Conservation (phyloP, 2,329 filamentous ascomycete genomes). For the Aspergillus texensis region DNA sequence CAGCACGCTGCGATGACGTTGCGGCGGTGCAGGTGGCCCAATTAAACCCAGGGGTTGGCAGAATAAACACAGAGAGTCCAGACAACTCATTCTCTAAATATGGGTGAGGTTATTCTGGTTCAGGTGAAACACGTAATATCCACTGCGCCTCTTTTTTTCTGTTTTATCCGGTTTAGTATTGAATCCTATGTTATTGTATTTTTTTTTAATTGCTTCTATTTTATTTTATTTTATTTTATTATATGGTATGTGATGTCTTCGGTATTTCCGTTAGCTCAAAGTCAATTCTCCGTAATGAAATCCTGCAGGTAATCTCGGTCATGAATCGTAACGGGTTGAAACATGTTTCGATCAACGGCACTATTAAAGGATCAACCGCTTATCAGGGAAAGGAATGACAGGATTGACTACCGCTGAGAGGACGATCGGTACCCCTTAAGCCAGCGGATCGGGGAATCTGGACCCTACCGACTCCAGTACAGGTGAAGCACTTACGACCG, state of each 20-base stretch:
- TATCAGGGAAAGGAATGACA: conserved; percentile 1
- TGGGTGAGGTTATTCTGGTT: background rate
- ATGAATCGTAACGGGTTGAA: background rate
- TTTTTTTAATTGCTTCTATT: no score
- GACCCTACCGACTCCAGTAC: background rate
- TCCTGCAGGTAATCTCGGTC: background rate
- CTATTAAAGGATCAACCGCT: conserved; percentile 1
- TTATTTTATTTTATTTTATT: no score
- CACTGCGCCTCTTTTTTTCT: background rate
- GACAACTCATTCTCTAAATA: background rate
- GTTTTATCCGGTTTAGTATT: no score
- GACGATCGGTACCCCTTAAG: background rate
- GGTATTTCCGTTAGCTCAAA: background rate
- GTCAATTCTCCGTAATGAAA: background rate
- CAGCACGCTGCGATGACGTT: conserved; percentile 1
- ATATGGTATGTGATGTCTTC: no score
- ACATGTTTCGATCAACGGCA: background rate
- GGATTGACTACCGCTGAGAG: background rate
- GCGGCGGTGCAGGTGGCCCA: background rate
- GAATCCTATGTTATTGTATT: no score
- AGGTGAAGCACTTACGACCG: background rate
- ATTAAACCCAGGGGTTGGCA: background rate
- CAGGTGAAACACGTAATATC: background rate
- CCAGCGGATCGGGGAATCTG: background rate
- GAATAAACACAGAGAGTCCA: background rate